These are phyloP conservation scores for Globisporangium nodosum DNA, from an alignment of 352 stramenopile genomes.

Conservation along the genomic window DNA sequence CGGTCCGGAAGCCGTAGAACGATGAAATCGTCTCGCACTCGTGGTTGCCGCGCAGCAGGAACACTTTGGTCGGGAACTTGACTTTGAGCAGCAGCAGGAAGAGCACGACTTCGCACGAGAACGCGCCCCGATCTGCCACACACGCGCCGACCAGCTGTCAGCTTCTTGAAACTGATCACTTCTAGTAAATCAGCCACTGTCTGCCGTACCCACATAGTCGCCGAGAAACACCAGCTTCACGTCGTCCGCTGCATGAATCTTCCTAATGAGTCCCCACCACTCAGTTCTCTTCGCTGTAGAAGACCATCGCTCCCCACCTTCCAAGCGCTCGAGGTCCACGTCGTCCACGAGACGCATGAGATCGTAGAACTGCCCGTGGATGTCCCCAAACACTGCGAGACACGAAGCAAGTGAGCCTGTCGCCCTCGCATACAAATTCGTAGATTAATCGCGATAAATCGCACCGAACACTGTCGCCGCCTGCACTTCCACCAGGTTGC, in stretches of 20 bases:
- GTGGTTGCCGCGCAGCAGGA: slow-evolving; percentile 75
- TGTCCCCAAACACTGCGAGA: slow-evolving; percentile 63
- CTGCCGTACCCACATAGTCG: slow-evolving; percentile 59
- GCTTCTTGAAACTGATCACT: not conserved
- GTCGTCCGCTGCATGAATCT: slow-evolving; percentile 16
- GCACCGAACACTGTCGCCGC: slow-evolving; percentile 26
- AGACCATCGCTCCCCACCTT: slow-evolving; percentile 12
- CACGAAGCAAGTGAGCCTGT: not conserved
- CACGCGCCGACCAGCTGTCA: not conserved
- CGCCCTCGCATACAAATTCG: not conserved
- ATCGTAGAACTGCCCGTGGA: slow-evolving; percentile 82
- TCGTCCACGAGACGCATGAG: slow-evolving; percentile 58
- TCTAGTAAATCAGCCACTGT: not conserved
- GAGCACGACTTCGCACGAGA: slow-evolving; percentile 80
- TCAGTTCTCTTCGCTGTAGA: not conserved
- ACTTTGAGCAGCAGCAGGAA: slow-evolving; percentile 73
- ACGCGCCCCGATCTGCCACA: slow-evolving; percentile 52
- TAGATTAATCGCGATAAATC: not conserved
- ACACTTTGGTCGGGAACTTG: slow-evolving; percentile 48
- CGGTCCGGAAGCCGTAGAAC: slow-evolving; percentile 79
- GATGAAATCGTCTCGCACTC: slow-evolving; percentile 84
- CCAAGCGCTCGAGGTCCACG: slow-evolving; percentile 28
- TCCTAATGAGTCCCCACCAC: not conserved
- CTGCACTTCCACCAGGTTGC: slow-evolving; percentile 50
- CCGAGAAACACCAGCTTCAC: slow-evolving; percentile 65